Evolutionary conservation across 2,329 filamentous ascomycete species (phyloP), one percentile per base, ranked within the genome.

Genomic region (Neonectria sp.): DNA sequence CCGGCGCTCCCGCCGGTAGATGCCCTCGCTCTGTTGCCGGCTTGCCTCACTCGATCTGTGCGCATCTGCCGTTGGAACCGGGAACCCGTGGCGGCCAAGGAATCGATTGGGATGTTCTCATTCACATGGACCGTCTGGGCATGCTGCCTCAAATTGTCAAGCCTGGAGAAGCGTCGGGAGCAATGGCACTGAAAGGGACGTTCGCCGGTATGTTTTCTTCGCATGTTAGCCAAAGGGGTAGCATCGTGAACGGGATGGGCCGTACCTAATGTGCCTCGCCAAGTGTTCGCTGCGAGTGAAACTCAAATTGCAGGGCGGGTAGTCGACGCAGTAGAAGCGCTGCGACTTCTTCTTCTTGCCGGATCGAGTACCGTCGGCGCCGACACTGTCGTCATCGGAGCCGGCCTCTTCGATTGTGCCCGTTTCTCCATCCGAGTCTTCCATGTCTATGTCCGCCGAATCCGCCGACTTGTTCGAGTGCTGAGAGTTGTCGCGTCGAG

Each of bases 71-170:
- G 89, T 76, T 98, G 95, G 75, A 97, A 98, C 45, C 95, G 88
- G 9, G 95, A 97, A 27, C 95, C 95, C 2, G 94, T 96, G 4
- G 95, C 96, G 17, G 96, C 96, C 24, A 98, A 88, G 1, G 96
- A 98, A 79, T 98, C 95, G 46, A 91, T 91, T 4, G 96, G 96
- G 37, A 99, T 99, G 64, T 98, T 95, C 79, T 98, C 96, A 79
- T 98, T 98, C 65, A 97, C 93, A 79, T 99, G 96, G 1, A 99
- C 96, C 0, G 96, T 98, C 80, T 98, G 95, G 51, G 96, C 96
- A 85, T 99, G 96, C 79, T 99, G 96, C 66, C 96, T 91, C 58
- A 99, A 85, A 78, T 99, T 99, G 80, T 99, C 95, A 52, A 98
- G 88, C 55, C 95, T 90, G 11, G 96, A 98, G 79, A 99, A 99